A percentile compares a stretch with the other conserved stretches of the same genome.
Evolutionary conservation across 148 eudicot species (phyloP).

Genomic region (Suaeda aralocaspica): DNA sequence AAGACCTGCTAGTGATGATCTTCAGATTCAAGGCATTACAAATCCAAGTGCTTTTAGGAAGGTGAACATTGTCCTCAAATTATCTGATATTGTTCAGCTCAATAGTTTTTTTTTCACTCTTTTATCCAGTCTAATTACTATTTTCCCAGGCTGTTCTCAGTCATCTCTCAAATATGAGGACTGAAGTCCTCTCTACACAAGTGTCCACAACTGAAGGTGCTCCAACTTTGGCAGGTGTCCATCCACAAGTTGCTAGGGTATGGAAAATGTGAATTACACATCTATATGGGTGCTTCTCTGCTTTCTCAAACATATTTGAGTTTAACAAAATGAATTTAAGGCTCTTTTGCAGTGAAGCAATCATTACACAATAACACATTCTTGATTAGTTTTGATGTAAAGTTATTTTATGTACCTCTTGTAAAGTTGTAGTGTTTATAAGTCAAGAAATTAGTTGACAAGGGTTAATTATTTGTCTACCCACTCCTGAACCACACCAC

Average conservation of each 20-base stretch:
- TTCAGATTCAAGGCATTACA: conserved; percentile 72
- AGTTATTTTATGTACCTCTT: not conserved
- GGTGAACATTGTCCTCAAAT: conserved; percentile 36
- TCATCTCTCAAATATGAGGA: conserved; percentile 55
- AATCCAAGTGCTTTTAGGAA: conserved; percentile 70
- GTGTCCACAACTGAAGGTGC: conserved; percentile 43
- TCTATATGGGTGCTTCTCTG: not conserved
- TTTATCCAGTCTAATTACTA: conserved; percentile 10
- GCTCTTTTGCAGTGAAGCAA: too few relatives aligned
- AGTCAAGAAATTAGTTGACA: not conserved
- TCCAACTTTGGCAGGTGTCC: conserved; percentile 34
- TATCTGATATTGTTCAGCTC: not conserved
- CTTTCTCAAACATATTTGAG: not conserved
- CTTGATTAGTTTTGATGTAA: not conserved
- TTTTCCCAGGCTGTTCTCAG: conserved; percentile 61
- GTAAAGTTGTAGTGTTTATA: not conserved
- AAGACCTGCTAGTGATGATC: conserved; percentile 73
- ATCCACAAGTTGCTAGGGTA: conserved; percentile 51
- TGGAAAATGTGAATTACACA: not conserved
- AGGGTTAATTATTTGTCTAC: not conserved
- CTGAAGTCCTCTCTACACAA: conserved; percentile 49
- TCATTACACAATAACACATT: too few relatives aligned
- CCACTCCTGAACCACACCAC: not conserved
- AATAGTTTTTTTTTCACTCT: not conserved
- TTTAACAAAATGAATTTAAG: not conserved